Percentiles rank a stretch among this genome's conserved stretches.
phyloP scores from a whole-genome alignment of 2,329 filamentous ascomycete species.

The Tolypocladium capitatum region DNA sequence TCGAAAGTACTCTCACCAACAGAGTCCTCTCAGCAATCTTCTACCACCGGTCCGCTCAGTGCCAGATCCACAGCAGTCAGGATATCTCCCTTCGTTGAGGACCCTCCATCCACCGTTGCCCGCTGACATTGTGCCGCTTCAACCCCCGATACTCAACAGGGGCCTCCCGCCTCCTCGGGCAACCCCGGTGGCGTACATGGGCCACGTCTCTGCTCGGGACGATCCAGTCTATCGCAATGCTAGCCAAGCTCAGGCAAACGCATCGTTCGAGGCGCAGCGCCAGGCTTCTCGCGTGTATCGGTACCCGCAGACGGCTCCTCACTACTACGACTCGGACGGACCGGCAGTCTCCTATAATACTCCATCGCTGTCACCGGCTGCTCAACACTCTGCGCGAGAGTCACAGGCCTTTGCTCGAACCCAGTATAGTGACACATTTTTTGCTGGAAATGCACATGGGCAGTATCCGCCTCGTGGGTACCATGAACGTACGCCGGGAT shows the following conservation, averaged over 20 bases:
- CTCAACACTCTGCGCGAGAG: not conserved
- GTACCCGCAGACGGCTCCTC: not conserved
- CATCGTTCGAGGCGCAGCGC: not conserved
- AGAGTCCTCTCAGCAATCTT: not conserved
- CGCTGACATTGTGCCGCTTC: not conserved
- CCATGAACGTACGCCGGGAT: not conserved
- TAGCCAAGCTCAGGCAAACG: not conserved
- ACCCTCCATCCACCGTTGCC: not conserved
- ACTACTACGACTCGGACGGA: not conserved
- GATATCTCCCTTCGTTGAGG: not conserved
- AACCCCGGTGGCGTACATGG: not conserved
- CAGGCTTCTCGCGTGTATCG: not conserved
- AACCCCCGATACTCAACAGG: not conserved
- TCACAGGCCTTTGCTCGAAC: not conserved
- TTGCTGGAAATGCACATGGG: not conserved
- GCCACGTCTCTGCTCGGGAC: not conserved
- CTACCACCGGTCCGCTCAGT: slow-evolving; percentile 1
- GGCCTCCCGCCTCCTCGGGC: not conserved
- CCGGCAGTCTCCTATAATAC: not conserved
- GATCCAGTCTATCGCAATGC: too few species aligned
- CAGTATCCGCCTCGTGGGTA: not conserved
- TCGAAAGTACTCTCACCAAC: not conserved
- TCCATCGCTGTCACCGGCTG: not conserved
- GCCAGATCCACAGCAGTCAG: not conserved
- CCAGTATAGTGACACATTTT: not conserved